Evolutionary conservation across 805 yeast species (phyloP).

Genomic region (Dipodascus geniculatus): DNA sequence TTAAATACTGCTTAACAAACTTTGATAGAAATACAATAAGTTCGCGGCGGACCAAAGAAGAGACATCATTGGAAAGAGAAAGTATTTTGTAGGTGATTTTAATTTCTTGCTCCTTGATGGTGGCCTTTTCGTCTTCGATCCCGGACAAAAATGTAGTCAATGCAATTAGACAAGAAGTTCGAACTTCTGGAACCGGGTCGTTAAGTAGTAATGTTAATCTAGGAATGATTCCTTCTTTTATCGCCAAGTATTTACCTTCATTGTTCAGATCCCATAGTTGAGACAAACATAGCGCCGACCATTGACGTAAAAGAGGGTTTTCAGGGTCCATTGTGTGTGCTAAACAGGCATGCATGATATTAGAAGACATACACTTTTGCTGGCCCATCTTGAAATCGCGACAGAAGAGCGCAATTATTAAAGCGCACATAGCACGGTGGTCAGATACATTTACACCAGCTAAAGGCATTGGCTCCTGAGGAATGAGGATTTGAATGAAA

Average conservation of each 20-base stretch:
- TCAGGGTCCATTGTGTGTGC: conserved; percentile 60
- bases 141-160: conserved; percentile 53
- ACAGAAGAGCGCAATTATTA: conserved; percentile 75
- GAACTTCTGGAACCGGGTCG: conserved; percentile 92
- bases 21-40: conserved; percentile 65
- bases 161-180: conserved; percentile 72
- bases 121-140: conserved; percentile 20
- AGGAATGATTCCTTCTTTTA: conserved; percentile 50
- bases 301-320: conserved; percentile 78
- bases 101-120: conserved; percentile 43
- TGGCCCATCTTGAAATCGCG: conserved; percentile 74
- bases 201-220: conserved; percentile 46
- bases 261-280: conserved; percentile 64
- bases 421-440: conserved; percentile 92
- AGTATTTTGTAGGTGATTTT: conserved; percentile 58
- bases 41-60: conserved; percentile 80
- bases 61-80: conserved; percentile 70
- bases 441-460: conserved; percentile 49
- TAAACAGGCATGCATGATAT: conserved; percentile 55
- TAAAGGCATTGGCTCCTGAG: conserved; percentile 21
- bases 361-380: conserved; percentile 62
- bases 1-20: conserved; percentile 55
- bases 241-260: conserved; percentile 62
- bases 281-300: conserved; percentile 75
- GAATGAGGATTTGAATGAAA: conserved; percentile 65